Base-by-base conservation (phyloP, 1,284 basidiomycete genomes). In the Xerocomus nothofagi region DNA sequence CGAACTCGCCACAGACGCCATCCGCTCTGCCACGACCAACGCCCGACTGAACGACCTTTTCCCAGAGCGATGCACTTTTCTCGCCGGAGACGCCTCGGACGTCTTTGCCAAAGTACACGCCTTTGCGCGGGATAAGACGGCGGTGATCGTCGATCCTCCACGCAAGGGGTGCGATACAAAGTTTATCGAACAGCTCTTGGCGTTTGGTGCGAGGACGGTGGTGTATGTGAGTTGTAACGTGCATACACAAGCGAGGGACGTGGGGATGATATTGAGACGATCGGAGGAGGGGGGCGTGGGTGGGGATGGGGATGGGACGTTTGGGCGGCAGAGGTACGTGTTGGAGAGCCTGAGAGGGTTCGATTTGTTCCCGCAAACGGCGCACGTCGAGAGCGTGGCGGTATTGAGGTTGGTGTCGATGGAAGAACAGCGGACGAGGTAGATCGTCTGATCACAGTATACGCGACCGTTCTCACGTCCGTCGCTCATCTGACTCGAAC, bases 151-250 rank as follows among this genome's bases (percentile, higher is more conserved):
- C 63, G 90, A 96, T 70, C 93, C 93, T 2, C 94, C 94, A 12
- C 77, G 93, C 51, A 96, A 95, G 69, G 94, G 93, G 14, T 94
- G 90, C 61, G 92, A 95, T 67, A 79, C 82, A 43, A 76, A 77
- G 3, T 97, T 96, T 70, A 74, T 97, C 38, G 71, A 80, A 29
- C 93, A 97, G 71, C 70, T 96, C 38, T 66, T 94, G 41, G 67
- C 66, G 5, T 94, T 96, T 66, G 72, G 82, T 24, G 80, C 86
- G 2, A 71, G 73, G 46, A 84, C 80, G 10, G 80, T 96, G 48
- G 88, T 95, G 47, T 97, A 97, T 67, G 91, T 97, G 52, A 91
- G 88, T 62, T 98, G 96, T 69, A 98, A 98, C 68, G 95, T 92
- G 44, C 88, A 91, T 57, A 90, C 88, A 11, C 90, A 93, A 71